Conservation (phyloP, 2,329 filamentous ascomycete genomes). For the Calonectria fujianensis region DNA sequence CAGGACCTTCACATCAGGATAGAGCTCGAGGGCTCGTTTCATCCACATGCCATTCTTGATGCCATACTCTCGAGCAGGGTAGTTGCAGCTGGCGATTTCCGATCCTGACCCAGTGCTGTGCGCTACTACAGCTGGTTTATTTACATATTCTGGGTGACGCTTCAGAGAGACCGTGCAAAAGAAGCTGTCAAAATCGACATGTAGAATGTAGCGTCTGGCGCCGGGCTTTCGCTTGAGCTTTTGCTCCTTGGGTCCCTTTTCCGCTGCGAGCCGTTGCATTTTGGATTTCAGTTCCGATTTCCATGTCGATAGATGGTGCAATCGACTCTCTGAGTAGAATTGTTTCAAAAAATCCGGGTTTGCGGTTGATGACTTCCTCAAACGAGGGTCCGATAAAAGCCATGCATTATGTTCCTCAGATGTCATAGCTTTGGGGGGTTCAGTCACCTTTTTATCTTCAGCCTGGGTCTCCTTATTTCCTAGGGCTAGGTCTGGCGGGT, state of each 20-base stretch:
- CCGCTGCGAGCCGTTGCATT: constrained; percentile 86
- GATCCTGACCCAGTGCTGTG: constrained; percentile 90
- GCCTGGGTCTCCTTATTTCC: not conserved
- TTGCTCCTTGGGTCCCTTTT: constrained; percentile 73
- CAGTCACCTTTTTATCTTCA: constrained; percentile 30
- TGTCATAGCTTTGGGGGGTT: constrained; percentile 79
- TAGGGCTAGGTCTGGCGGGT: not conserved
- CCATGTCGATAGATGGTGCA: constrained; percentile 97
- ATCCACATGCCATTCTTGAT: constrained; percentile 99
- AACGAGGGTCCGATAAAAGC: constrained; percentile 87
- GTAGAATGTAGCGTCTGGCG: constrained; percentile 87
- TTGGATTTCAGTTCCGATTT: constrained; percentile 94
- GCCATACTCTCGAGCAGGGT: constrained; percentile 88
- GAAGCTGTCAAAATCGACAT: constrained; percentile 99
- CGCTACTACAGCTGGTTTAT: constrained; percentile 91
- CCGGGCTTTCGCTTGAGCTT: constrained; percentile 73
- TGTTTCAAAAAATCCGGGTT: constrained; percentile 96
- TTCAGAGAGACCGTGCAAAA: constrained; percentile 94
- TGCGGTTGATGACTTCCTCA: constrained; percentile 91
- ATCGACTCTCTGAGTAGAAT: constrained; percentile 94
- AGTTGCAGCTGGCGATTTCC: constrained; percentile 98
- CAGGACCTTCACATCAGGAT: constrained; percentile 90
- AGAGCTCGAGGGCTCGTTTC: constrained; percentile 89
- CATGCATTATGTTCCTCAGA: constrained; percentile 95
- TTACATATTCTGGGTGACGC: constrained; percentile 82